These are phyloP conservation scores for Prunus yedoensis DNA, from an alignment of 331 rosid genomes.

Conservation along the genomic window DNA sequence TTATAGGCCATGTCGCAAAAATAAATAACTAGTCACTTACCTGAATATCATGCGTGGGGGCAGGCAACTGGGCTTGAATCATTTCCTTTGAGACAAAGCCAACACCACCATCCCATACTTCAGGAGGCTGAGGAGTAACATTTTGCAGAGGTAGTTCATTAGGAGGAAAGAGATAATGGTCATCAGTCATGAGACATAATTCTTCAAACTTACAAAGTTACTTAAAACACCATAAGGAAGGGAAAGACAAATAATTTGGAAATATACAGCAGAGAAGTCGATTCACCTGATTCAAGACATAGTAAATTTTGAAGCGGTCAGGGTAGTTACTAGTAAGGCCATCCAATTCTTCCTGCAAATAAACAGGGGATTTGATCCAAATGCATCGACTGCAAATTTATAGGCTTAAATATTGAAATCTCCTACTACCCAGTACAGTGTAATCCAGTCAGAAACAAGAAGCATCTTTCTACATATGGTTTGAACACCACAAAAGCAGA, in stretches of 20 bases:
- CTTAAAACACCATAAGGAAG: not conserved
- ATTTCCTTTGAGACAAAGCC: conserved; percentile 91
- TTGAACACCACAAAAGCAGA: not conserved
- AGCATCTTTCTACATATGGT: not conserved
- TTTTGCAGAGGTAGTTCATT: not conserved
- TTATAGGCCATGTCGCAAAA: not conserved
- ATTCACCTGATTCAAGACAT: conserved; percentile 82
- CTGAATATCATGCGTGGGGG: conserved; percentile 75
- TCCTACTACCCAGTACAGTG: not conserved
- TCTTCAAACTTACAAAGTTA: not conserved
- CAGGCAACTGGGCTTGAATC: conserved; percentile 81
- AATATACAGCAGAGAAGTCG: conserved; percentile 11
- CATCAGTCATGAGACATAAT: conserved; percentile 3
- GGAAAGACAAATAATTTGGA: not conserved
- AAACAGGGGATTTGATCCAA: conserved; percentile 3
- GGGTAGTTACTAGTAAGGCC: conserved; percentile 67
- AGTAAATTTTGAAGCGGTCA: conserved; percentile 65
- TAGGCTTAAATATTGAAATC: not conserved
- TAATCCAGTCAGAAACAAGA: not conserved
- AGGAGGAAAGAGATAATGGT: conserved; percentile 9
- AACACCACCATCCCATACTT: conserved; percentile 82
- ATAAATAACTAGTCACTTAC: conserved; percentile 30
- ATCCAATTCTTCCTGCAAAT: conserved; percentile 83
- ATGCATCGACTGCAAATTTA: conserved; percentile 4
- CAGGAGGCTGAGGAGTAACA: conserved; percentile 70